Conservation (phyloP, 176 grass and related monocot species). For the Rhynchospora pubera region DNA sequence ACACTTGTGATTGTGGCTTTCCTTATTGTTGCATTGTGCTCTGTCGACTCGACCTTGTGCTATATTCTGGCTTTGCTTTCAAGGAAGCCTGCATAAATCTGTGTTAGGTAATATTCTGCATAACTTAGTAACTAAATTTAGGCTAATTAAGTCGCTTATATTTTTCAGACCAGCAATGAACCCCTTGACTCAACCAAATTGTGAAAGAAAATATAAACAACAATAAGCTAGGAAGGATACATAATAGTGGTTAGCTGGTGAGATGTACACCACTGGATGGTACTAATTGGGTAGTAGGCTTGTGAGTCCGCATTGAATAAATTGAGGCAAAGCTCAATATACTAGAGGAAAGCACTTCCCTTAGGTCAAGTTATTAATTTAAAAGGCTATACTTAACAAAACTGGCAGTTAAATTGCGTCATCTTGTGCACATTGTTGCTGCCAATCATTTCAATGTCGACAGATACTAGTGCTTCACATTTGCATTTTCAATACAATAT, state of each 20-base stretch:
- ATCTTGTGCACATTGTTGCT: background rate
- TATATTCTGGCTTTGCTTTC: constrained; percentile 70
- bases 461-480: background rate
- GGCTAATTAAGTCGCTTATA: background rate
- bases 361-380: background rate
- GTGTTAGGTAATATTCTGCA: constrained; percentile 3
- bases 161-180: background rate
- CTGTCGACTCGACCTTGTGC: constrained; percentile 65
- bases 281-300: background rate
- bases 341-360: background rate
- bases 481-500: too few relatives aligned
- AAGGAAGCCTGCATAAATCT: constrained; percentile 56
- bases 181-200: background rate
- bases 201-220: background rate
- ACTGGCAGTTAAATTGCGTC: background rate
- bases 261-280: background rate
- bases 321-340: background rate
- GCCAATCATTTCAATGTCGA: background rate
- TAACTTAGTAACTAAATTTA: background rate
- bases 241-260: background rate
- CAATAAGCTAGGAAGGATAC: background rate
- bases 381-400: background rate
- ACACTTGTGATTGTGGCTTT: constrained; percentile 68
- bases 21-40: constrained; percentile 77
- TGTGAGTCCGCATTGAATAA: background rate